phyloP scores from a whole-genome alignment of 805 yeast species.

The Pichia manshurica region DNA sequence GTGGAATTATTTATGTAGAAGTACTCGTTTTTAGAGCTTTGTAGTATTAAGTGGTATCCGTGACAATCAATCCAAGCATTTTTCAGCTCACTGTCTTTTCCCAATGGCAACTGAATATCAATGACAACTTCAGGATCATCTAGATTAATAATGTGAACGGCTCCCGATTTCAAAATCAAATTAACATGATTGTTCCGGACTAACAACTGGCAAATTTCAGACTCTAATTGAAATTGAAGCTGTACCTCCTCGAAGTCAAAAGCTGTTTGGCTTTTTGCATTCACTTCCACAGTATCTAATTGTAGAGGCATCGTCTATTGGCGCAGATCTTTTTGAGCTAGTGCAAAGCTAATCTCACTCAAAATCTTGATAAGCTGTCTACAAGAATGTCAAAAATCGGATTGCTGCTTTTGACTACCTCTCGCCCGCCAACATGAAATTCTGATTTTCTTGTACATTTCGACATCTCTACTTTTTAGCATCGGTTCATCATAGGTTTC shows the following conservation, averaged over 20 bases:
- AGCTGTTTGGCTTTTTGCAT: constrained; percentile 8
- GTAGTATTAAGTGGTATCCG: constrained; percentile 47
- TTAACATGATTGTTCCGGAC: constrained; percentile 53
- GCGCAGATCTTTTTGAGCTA: too few species aligned
- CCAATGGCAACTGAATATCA: constrained; percentile 29
- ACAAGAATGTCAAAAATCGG: too few species aligned
- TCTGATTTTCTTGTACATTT: neutral
- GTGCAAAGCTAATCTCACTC: too few species aligned
- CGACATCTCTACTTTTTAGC: neutral
- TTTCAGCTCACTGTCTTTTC: constrained; percentile 22
- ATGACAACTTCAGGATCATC: constrained; percentile 58
- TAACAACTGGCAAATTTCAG: constrained; percentile 41
- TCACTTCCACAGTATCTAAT: constrained; percentile 20
- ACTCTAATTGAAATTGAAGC: constrained; percentile 28
- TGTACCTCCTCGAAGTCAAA: constrained; percentile 30
- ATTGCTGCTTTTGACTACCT: too few species aligned
- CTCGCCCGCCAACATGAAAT: too few species aligned
- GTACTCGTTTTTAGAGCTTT: constrained; percentile 42
- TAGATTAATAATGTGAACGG: constrained; percentile 59
- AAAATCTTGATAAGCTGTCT: too few species aligned
- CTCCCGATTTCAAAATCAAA: constrained; percentile 46
- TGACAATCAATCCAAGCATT: constrained; percentile 44
- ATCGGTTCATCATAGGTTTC: neutral
- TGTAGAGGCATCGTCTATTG: neutral
- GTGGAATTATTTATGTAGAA: constrained; percentile 42